Evolutionary conservation across 2,329 filamentous ascomycete genomes (phyloP).

Genomic region (Diaporthe helianthi): DNA sequence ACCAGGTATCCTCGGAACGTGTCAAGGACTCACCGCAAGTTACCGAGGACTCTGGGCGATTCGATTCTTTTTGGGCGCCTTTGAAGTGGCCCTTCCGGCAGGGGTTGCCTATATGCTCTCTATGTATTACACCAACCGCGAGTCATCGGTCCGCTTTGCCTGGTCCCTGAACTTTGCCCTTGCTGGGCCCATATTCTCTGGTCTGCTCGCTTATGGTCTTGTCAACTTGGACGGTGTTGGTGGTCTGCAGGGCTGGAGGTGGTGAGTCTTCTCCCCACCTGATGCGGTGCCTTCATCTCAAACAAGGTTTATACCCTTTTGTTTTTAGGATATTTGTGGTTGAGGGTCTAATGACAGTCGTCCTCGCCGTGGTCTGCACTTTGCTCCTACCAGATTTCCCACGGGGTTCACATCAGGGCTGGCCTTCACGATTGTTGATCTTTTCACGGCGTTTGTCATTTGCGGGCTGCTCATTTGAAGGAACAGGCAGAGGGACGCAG

Average conservation of each 20-base stretch:
- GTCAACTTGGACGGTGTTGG: slow-evolving; percentile 48
- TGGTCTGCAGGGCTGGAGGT: slow-evolving; percentile 51
- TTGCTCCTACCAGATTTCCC: slow-evolving; percentile 41
- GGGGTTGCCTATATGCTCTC: slow-evolving; percentile 43
- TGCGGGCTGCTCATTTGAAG: background rate
- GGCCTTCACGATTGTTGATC: slow-evolving; percentile 36
- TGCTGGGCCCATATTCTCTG: slow-evolving; percentile 48
- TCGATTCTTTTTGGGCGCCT: slow-evolving; percentile 35
- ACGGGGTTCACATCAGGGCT: slow-evolving; percentile 48
- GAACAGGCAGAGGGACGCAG: background rate
- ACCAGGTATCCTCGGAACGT: slow-evolving; percentile 50
- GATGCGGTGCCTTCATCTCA: background rate
- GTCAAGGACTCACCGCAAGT: slow-evolving; percentile 48
- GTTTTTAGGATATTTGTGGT: slow-evolving; percentile 49
- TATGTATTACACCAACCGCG: slow-evolving; percentile 40
- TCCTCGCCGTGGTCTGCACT: slow-evolving; percentile 36
- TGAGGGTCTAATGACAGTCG: slow-evolving; percentile 41
- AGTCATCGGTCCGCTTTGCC: slow-evolving; percentile 40
- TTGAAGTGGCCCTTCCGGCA: slow-evolving; percentile 40
- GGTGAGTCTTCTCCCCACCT: slow-evolving; percentile 39
- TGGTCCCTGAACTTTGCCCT: slow-evolving; percentile 48
- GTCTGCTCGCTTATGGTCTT: slow-evolving; percentile 51
- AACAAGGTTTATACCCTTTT: background rate
- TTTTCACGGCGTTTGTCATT: background rate
- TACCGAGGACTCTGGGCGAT: slow-evolving; percentile 46